Percentiles rank a stretch among this genome's conserved stretches.
Evolutionary conservation across 1,284 basidiomycete genomes (phyloP).

Genomic region (Rugiboletus extremiorientalis): DNA sequence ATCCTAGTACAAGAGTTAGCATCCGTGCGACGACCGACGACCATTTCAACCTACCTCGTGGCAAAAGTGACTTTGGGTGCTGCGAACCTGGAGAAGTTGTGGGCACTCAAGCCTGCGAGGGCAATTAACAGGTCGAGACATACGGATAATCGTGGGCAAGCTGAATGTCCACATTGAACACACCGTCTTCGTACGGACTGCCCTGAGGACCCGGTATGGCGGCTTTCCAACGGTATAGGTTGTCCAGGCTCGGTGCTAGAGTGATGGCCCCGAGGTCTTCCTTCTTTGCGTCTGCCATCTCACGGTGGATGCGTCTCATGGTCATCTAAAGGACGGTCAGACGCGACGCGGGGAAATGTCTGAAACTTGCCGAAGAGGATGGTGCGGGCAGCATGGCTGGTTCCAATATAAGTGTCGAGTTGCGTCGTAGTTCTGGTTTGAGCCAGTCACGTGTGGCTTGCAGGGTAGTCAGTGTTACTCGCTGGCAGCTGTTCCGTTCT

Average conservation of each 20-base stretch:
- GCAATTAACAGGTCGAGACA: neutral
- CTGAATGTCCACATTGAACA: slow-evolving; percentile 74
- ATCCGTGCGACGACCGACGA: neutral
- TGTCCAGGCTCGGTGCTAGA: slow-evolving; percentile 62
- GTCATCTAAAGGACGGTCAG: slow-evolving; percentile 58
- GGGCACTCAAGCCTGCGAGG: neutral
- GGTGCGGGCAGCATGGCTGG: slow-evolving; percentile 26
- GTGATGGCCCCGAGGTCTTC: slow-evolving; percentile 80
- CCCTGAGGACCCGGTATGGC: slow-evolving; percentile 82
- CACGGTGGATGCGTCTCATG: slow-evolving; percentile 84
- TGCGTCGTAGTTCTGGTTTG: neutral
- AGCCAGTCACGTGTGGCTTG: slow-evolving; percentile 21
- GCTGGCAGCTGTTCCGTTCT: neutral
- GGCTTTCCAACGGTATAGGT: slow-evolving; percentile 66
- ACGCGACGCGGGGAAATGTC: neutral
- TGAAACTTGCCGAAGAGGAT: slow-evolving; percentile 23
- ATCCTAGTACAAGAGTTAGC: slow-evolving; percentile 52
- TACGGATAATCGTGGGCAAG: slow-evolving; percentile 84
- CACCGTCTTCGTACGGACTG: slow-evolving; percentile 85
- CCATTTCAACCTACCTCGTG: slow-evolving; percentile 53
- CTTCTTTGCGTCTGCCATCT: slow-evolving; percentile 81
- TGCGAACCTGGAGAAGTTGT: slow-evolving; percentile 59
- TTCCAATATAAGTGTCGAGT: neutral
- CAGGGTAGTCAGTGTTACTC: neutral
- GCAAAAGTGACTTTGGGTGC: slow-evolving; percentile 78